Percentiles rank a stretch among this genome's conserved stretches.
These are phyloP conservation scores for Umbilicaria muhlenbergii DNA, from an alignment of 495 filamentous ascomycete genomes.

Conservation along the genomic window DNA sequence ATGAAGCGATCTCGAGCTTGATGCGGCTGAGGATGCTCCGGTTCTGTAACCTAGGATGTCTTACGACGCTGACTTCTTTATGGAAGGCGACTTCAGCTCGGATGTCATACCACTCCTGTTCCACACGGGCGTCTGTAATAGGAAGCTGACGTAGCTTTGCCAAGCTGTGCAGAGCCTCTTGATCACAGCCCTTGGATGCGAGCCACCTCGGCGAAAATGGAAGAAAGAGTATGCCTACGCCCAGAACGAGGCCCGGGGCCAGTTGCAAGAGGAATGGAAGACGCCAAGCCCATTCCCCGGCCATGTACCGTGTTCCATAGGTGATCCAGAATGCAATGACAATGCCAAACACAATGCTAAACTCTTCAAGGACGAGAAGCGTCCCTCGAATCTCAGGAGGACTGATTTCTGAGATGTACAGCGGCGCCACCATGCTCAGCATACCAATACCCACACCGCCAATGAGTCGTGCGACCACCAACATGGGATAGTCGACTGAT, in stretches of 20 bases:
- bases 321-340: constrained; percentile 42
- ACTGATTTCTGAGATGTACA: constrained; percentile 43
- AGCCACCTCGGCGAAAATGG: constrained; percentile 41
- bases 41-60: constrained; percentile 29
- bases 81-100: constrained; percentile 34
- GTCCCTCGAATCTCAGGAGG: constrained; percentile 39
- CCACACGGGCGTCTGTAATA: constrained; percentile 24
- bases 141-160: constrained; percentile 29
- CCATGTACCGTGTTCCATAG: constrained; percentile 37
- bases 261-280: constrained; percentile 35
- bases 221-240: constrained; percentile 27
- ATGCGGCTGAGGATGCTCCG: constrained; percentile 16
- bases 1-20: constrained; percentile 28
- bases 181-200: constrained; percentile 29
- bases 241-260: constrained; percentile 30
- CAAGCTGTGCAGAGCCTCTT: constrained; percentile 31
- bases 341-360: constrained; percentile 39
- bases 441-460: constrained; percentile 47
- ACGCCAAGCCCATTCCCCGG: constrained; percentile 33
- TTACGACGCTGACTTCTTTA: constrained; percentile 26
- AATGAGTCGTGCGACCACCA: constrained; percentile 41
- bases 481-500: constrained; percentile 38
- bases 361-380: constrained; percentile 37
- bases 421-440: constrained; percentile 34
- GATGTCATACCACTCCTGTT: constrained; percentile 35